Conservation (phyloP, 352 stramenopile species). For the Phytophthora pluvialis region DNA sequence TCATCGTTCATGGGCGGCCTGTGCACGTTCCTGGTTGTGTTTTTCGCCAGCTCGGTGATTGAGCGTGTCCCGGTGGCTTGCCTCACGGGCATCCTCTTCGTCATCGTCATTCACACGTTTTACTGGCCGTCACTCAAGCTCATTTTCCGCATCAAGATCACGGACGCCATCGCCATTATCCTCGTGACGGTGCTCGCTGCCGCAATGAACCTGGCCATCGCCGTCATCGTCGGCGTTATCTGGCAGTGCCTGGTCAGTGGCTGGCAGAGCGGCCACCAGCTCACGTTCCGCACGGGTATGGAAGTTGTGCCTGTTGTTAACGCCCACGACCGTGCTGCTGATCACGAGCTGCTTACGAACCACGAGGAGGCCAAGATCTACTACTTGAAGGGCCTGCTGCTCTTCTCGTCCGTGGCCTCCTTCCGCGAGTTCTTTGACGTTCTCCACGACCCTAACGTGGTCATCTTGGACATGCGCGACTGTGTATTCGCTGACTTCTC, state of each 20-base stretch:
- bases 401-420: conserved; percentile 80
- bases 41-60: conserved; percentile 85
- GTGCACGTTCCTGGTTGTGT: conserved; percentile 73
- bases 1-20: conserved; percentile 74
- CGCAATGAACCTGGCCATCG: conserved; percentile 88
- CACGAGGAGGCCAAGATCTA: conserved; percentile 70
- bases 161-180: conserved; percentile 81
- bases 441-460: conserved; percentile 58
- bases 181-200: conserved; percentile 86
- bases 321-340: conserved; percentile 26
- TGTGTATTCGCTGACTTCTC: conserved; percentile 88
- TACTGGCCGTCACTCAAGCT: conserved; percentile 90
- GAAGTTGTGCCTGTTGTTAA: conserved; percentile 44
- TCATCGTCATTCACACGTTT: conserved; percentile 91
- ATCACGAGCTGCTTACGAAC: conserved; percentile 43
- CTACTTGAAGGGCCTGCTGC: conserved; percentile 70
- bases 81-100: conserved; percentile 88
- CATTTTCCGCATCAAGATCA: conserved; percentile 70
- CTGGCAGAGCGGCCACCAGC: conserved; percentile 72
- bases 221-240: conserved; percentile 85
- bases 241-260: conserved; percentile 85
- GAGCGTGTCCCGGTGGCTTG: conserved; percentile 87
- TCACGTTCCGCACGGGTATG: conserved; percentile 44
- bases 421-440: conserved; percentile 87
- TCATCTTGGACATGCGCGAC: conserved; percentile 81